A percentile compares a stretch with the other conserved stretches of the same genome.
These are phyloP conservation scores for Populus simonii DNA, from an alignment of 345 rosid genomes.

Conservation along the genomic window DNA sequence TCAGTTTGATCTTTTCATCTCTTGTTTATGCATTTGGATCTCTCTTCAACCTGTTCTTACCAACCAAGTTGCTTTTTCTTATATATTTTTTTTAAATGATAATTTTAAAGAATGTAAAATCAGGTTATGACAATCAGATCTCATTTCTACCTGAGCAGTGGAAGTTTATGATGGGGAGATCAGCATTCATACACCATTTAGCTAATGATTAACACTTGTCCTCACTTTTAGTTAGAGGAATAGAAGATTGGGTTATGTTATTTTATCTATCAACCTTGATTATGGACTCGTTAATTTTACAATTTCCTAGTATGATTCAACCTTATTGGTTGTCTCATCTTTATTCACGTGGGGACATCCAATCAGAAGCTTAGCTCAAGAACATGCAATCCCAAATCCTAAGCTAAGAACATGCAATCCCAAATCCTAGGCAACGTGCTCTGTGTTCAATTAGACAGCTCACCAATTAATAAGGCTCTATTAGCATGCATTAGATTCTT, in stretches of 20 bases:
- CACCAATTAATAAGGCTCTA: neutral
- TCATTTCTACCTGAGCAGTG: neutral
- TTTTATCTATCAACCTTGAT: slow-evolving; percentile 2
- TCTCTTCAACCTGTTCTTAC: no score
- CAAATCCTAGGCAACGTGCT: slow-evolving; percentile 6
- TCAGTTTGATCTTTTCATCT: no score
- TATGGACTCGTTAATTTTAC: neutral
- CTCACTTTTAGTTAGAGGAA: neutral
- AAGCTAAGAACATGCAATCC: no score
- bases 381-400: neutral
- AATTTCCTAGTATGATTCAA: neutral
- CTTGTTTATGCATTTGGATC: no score
- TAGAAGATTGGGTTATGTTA: neutral
- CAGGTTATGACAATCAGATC: no score
- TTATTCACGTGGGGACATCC: slow-evolving; percentile 36
- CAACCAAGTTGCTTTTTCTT: no score
- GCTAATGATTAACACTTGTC: slow-evolving; percentile 48
- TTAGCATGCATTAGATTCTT: neutral
- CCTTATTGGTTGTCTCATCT: slow-evolving; percentile 12
- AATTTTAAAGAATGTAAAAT: no score
- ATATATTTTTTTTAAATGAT: no score
- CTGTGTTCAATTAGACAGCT: neutral
- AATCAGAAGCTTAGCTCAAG: neutral
- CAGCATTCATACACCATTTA: slow-evolving; percentile 13
- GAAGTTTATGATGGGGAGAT: slow-evolving; percentile 6